Percentiles rank a stretch among this genome's conserved stretches.
Conservation (phyloP, 2,329 filamentous ascomycete species). For the Botrytis aclada region DNA sequence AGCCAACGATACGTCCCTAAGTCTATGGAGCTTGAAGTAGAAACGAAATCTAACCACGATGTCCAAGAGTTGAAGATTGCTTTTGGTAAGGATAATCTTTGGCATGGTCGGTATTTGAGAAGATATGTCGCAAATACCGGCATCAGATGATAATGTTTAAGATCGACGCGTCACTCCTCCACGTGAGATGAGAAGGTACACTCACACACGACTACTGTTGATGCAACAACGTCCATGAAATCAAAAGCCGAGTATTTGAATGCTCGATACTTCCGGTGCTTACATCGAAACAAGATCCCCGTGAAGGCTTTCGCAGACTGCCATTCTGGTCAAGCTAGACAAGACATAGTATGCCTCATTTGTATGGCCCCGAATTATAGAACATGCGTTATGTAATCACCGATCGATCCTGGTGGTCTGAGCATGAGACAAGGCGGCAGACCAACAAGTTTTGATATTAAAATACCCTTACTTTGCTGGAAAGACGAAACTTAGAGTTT, state of each 20-base stretch:
- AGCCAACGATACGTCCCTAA: neutral
- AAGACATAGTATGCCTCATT: neutral
- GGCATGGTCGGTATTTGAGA: neutral
- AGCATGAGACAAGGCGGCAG: neutral
- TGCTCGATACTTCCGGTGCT: neutral
- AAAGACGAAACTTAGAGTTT: neutral
- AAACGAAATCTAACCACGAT: no score
- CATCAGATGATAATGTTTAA: neutral
- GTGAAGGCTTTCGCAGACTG: neutral
- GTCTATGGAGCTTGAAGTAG: neutral
- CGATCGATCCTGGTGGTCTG: neutral
- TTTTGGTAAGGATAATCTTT: neutral
- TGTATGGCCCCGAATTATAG: neutral
- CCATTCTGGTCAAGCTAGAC: neutral
- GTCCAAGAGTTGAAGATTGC: neutral
- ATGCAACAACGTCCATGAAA: neutral
- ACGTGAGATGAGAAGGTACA: neutral
- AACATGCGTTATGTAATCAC: neutral
- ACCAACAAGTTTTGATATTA: neutral
- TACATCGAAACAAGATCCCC: neutral
- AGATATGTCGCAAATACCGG: neutral
- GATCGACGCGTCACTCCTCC: neutral
- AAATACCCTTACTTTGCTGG: neutral
- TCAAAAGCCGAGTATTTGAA: neutral
- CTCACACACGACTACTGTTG: neutral